Evolutionary conservation across 2,329 filamentous ascomycete genomes (phyloP).

Genomic region (Fusarium temperatum): DNA sequence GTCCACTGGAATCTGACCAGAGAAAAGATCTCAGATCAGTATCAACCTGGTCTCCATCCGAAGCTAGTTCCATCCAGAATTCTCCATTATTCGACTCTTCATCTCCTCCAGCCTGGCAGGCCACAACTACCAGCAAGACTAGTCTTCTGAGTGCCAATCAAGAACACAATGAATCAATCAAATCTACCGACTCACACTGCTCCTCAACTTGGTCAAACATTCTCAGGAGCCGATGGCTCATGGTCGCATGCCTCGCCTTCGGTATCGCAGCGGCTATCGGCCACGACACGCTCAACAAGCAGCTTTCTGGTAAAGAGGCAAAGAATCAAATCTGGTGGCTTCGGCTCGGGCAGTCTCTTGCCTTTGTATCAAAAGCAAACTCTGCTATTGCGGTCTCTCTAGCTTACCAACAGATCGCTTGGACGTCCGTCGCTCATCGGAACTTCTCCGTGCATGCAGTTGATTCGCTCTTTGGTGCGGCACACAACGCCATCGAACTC

Average conservation of each 20-base stretch:
- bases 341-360: neutral
- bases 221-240: neutral
- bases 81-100: neutral
- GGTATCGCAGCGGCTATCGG: neutral
- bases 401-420: neutral
- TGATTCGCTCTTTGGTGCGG: constrained; percentile 23
- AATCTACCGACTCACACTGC: rapidly evolving
- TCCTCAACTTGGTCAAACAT: neutral
- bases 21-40: neutral
- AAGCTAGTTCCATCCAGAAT: neutral
- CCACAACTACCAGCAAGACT: neutral
- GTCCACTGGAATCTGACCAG: neutral
- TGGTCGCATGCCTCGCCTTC: neutral
- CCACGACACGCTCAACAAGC: constrained; percentile 1
- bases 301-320: neutral
- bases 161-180: rapidly evolving
- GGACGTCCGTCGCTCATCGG: neutral
- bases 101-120: neutral
- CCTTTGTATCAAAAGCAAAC: neutral
- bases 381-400: neutral
- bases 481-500: constrained; percentile 9
- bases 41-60: neutral
- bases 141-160: neutral
- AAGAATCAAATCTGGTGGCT: constrained; percentile 10
- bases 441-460: constrained; percentile 10